phyloP scores from a whole-genome alignment of 495 filamentous ascomycete species.

The Xylaria venustula region DNA sequence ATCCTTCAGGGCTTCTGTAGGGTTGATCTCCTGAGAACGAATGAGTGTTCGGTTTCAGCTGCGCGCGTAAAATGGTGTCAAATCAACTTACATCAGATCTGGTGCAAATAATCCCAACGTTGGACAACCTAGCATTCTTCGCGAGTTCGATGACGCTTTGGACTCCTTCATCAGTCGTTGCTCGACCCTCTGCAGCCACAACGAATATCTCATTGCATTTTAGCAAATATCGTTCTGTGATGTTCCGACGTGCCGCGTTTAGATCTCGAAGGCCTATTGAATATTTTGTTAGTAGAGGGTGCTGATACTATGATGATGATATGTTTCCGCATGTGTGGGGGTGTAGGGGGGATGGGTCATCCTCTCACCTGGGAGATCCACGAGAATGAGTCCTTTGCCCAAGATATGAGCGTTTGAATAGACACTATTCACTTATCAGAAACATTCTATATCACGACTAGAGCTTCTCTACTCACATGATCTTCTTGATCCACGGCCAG shows the following conservation, averaged over 20 bases:
- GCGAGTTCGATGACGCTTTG: slow-evolving; percentile 34
- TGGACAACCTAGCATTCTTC: slow-evolving; percentile 27
- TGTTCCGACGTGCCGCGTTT: slow-evolving; percentile 35
- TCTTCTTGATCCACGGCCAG: slow-evolving; percentile 42
- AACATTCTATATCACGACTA: not conserved
- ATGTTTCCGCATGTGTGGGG: too few species aligned
- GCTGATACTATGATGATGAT: too few species aligned
- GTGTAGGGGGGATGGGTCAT: not conserved
- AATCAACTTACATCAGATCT: slow-evolving; percentile 33
- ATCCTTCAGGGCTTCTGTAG: slow-evolving; percentile 27
- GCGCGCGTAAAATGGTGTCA: not conserved
- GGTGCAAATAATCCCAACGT: slow-evolving; percentile 41
- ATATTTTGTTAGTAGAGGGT: too few species aligned
- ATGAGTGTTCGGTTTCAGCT: not conserved
- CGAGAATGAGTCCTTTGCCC: slow-evolving; percentile 38
- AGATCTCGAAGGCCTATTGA: slow-evolving; percentile 37
- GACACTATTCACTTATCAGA: slow-evolving; percentile 21
- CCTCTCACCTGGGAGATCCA: slow-evolving; percentile 38
- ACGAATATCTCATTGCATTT: slow-evolving; percentile 41
- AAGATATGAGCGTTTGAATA: slow-evolving; percentile 35
- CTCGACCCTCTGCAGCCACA: slow-evolving; percentile 31
- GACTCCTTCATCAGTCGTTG: slow-evolving; percentile 32
- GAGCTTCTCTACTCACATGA: slow-evolving; percentile 23
- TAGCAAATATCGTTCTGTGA: slow-evolving; percentile 38
- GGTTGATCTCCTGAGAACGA: slow-evolving; percentile 21